Percentiles rank a stretch among this genome's conserved stretches.
phyloP scores from a whole-genome alignment of 2,329 filamentous ascomycete species.

The Xylariales sp. region DNA sequence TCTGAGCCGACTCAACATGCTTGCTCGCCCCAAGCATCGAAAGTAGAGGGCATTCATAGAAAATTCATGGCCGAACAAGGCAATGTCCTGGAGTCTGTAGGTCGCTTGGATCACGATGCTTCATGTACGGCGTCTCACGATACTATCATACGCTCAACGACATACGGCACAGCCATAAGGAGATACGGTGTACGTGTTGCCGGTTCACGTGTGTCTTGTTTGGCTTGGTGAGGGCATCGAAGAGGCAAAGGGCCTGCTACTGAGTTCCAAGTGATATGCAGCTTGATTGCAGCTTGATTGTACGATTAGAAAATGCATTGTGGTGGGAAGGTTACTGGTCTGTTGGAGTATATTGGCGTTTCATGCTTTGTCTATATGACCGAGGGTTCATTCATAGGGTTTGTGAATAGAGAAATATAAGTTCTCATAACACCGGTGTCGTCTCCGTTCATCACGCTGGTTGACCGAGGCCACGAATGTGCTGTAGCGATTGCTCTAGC shows the following conservation, averaged over 20 bases:
- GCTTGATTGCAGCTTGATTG: neutral
- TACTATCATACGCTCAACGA: too few species aligned
- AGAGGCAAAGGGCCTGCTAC: neutral
- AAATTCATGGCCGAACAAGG: too few species aligned
- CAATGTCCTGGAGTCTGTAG: too few species aligned
- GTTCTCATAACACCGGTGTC: too few species aligned
- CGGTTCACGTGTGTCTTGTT: too few species aligned
- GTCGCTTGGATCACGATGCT: neutral
- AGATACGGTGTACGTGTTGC: too few species aligned
- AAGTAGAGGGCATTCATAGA: conserved; percentile 27
- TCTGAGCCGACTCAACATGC: conserved; percentile 56
- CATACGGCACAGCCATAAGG: too few species aligned
- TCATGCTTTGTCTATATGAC: neutral
- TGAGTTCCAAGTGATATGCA: neutral
- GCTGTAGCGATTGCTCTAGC: too few species aligned
- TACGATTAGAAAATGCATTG: neutral
- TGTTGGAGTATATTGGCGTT: neutral
- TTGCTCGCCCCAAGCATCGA: conserved; percentile 55
- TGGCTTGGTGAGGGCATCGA: too few species aligned
- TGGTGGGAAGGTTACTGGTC: neutral
- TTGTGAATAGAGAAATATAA: too few species aligned
- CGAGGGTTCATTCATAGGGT: neutral
- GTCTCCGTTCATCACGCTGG: too few species aligned
- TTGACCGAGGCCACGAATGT: too few species aligned
- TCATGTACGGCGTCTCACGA: neutral